phyloP scores from a whole-genome alignment of 1,284 basidiomycete genomes.

The Puccinia sorghi region DNA sequence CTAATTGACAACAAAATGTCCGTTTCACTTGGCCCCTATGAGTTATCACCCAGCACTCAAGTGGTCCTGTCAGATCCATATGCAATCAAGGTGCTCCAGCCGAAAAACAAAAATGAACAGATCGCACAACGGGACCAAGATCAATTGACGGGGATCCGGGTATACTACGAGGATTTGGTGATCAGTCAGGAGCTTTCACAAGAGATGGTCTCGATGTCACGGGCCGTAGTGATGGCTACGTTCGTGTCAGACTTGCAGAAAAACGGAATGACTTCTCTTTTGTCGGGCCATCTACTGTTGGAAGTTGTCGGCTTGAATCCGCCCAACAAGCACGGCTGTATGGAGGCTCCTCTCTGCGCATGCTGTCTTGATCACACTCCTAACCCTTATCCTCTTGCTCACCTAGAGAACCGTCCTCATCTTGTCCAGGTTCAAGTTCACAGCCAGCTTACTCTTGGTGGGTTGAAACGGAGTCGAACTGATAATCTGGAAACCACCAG shows the following conservation, averaged over 20 bases:
- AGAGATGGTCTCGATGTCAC: neutral
- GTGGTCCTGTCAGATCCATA: constrained; percentile 30
- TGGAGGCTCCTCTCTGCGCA: too few species aligned
- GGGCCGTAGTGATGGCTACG: constrained; percentile 29
- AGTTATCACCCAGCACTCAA: constrained; percentile 3
- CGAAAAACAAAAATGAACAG: neutral
- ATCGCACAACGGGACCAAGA: constrained; percentile 14
- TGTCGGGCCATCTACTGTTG: neutral
- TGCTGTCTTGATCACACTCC: too few species aligned
- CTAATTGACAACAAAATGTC: too few species aligned
- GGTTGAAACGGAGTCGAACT: too few species aligned
- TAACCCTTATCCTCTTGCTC: too few species aligned
- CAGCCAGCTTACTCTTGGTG: too few species aligned
- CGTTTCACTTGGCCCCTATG: constrained; percentile 13
- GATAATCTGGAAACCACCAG: too few species aligned
- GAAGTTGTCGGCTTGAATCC: constrained; percentile 14
- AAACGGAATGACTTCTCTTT: neutral
- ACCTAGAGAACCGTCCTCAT: too few species aligned
- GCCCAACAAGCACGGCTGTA: constrained; percentile 37
- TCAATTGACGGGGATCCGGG: constrained; percentile 32
- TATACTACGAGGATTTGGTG: neutral
- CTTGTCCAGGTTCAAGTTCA: too few species aligned
- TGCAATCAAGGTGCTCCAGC: constrained; percentile 27
- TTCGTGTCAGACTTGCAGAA: constrained; percentile 35
- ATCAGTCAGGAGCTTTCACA: too few species aligned